phyloP scores from a whole-genome alignment of 805 yeast species.

The Teunomyces atbi region DNA sequence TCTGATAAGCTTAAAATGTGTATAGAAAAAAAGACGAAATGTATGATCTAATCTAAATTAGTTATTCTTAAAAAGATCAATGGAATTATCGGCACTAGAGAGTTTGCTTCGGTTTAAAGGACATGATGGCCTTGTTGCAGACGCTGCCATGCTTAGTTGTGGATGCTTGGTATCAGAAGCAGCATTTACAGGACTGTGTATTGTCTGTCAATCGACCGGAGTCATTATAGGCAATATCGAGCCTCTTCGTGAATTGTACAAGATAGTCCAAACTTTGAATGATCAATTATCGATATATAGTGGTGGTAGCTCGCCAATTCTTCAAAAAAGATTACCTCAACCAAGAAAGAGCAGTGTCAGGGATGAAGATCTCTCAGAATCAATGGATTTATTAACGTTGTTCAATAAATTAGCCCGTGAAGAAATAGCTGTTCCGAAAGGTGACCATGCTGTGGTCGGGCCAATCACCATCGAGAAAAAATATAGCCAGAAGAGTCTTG shows the following conservation, averaged over 20 bases:
- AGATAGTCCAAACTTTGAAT: constrained; percentile 20
- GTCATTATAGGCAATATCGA: constrained; percentile 24
- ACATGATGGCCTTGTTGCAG: constrained; percentile 20
- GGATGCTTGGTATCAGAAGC: constrained; percentile 41
- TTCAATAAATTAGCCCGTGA: constrained; percentile 43
- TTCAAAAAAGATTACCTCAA: background rate
- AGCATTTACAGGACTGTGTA: constrained; percentile 15
- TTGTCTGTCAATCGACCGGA: constrained; percentile 9
- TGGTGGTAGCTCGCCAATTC: background rate
- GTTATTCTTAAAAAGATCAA: background rate
- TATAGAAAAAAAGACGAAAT: background rate
- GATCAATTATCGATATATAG: constrained; percentile 4
- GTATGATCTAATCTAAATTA: background rate
- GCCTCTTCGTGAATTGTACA: constrained; percentile 35
- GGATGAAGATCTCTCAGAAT: constrained; percentile 5
- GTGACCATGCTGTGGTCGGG: constrained; percentile 4
- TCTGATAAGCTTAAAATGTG: background rate
- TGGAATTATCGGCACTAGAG: constrained; percentile 23
- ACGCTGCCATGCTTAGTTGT: constrained; percentile 38
- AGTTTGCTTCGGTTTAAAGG: constrained; percentile 26
- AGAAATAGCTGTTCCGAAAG: constrained; percentile 14
- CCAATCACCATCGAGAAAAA: constrained; percentile 11
- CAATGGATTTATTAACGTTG: constrained; percentile 33
- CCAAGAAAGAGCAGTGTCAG: background rate
- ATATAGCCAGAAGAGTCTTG: background rate